Evolutionary conservation across 352 stramenopile species (phyloP).

Genomic region (Plasmopara muralis): DNA sequence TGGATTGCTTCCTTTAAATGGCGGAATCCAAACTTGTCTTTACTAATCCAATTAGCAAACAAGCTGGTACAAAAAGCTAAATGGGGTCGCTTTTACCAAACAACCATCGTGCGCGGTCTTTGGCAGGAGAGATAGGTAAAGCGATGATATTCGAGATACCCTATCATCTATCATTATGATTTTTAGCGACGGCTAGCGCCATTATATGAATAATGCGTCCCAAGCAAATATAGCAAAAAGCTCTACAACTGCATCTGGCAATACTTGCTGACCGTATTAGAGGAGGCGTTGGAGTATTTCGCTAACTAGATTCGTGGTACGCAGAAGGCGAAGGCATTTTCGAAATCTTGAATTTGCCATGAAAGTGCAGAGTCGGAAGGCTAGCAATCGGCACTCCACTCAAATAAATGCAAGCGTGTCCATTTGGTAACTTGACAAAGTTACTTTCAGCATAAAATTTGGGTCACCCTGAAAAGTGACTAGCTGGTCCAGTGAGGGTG

Average conservation of each 20-base stretch:
- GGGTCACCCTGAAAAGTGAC: not conserved
- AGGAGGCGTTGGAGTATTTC: not conserved
- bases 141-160: conserved; percentile 1
- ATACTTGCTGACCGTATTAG: not conserved
- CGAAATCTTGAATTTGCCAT: not conserved
- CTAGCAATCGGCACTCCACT: not conserved
- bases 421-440: not conserved
- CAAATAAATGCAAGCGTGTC: not conserved
- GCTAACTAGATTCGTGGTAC: not conserved
- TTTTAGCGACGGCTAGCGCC: conserved; percentile 4
- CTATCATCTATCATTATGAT: conserved; percentile 1
- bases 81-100: too few relatives aligned
- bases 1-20: too few relatives aligned
- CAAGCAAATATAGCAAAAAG: conserved; percentile 1
- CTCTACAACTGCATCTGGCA: not conserved
- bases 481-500: not conserved
- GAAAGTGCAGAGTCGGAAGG: not conserved
- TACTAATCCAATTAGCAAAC: too few relatives aligned
- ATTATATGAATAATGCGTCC: conserved; percentile 7
- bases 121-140: not conserved
- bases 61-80: too few relatives aligned
- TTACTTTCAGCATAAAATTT: not conserved
- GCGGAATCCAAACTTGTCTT: too few relatives aligned
- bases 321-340: conserved; percentile 1
- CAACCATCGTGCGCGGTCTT: not conserved